A percentile compares a stretch with the other conserved stretches of the same genome.
phyloP scores from a whole-genome alignment of 208 protist genomes.

The Porcisia hertigi region DNA sequence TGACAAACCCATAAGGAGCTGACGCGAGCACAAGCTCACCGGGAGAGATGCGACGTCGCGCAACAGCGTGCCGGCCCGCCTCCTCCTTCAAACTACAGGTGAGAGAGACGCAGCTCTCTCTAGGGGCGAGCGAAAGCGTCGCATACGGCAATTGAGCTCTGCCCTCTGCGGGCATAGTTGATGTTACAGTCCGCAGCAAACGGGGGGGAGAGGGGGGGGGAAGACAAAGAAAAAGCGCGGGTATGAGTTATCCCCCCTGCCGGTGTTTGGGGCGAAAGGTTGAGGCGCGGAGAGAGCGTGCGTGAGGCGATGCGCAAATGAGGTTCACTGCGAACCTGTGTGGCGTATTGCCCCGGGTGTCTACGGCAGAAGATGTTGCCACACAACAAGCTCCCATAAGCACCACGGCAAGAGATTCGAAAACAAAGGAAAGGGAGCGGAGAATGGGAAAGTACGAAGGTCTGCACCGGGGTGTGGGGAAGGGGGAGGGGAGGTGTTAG shows the following conservation, averaged over 20 bases:
- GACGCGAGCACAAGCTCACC: slow-evolving; percentile 66
- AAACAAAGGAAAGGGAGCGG: not conserved
- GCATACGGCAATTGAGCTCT: not conserved
- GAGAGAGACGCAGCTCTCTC: slow-evolving; percentile 30
- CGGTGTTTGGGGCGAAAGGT: not conserved
- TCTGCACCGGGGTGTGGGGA: too few relatives aligned
- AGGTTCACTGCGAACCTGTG: too few relatives aligned
- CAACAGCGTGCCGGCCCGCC: slow-evolving; percentile 53
- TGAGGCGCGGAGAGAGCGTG: not conserved
- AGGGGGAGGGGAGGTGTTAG: too few relatives aligned
- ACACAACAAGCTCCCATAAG: not conserved
- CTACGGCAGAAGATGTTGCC: not conserved
- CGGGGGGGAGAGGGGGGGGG: not conserved
- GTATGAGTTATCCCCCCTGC: not conserved
- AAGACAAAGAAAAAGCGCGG: not conserved
- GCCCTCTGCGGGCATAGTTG: not conserved
- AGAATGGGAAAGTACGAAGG: not conserved
- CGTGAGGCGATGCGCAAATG: not conserved
- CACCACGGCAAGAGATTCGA: not conserved
- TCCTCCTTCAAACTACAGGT: slow-evolving; percentile 36
- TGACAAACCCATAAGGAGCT: slow-evolving; percentile 46
- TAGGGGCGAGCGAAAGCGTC: not conserved
- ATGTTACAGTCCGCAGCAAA: not conserved
- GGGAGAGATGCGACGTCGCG: slow-evolving; percentile 40
- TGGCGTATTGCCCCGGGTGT: not conserved